Evolutionary conservation across 768 basidiomycete genomes (phyloP), one percentile per base, ranked within the genome.

Genomic region (Kwoniella bestiolae): DNA sequence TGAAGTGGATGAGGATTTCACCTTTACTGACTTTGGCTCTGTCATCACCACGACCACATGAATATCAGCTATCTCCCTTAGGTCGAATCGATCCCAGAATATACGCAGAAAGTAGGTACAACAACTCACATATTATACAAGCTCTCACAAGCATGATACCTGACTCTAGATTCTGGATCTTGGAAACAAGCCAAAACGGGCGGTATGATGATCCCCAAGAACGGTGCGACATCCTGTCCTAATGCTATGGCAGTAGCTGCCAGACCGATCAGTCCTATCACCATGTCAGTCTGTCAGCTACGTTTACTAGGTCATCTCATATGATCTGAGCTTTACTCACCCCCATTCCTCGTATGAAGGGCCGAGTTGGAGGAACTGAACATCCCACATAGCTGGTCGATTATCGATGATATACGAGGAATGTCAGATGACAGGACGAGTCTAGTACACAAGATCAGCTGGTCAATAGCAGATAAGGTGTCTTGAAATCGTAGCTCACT

Each of bases 181-280:
- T 89, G 87, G 81, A 99, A 96, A 82, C 95, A 96, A 58, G 87
- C 86, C 28, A 98, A 86, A 32, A 99, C 85, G 2, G 92, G 90
- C 46, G 90, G 88, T 35, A 96, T 86, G 77, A 99, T 96, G 73
- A 89, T 90, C 64, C 91, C 91, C 87, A 98, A 91, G 83, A 94
- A 94, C 6, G 92, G 91, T 7, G 94, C 89, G 49, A 98, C 87
- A 70, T 96, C 91, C 11, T 94, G 90, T 2, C 93, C 92, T 3
- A 98, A 84, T 0, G 96, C 95, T 76, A 99, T 98, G n/a, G 94
- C 92, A 25, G 92, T 92, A 29, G 92, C 95, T 8, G 95, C 95
- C 1, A 98, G 87, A 25, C 95, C 95, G 72, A 97, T 97, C 46
- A 97, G 85, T 4, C 95, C 74, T 75, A 32, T 23, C 18, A 3